These are phyloP conservation scores for Grosmannia serpens DNA, from an alignment of 2,329 filamentous ascomycete species.

Conservation along the genomic window DNA sequence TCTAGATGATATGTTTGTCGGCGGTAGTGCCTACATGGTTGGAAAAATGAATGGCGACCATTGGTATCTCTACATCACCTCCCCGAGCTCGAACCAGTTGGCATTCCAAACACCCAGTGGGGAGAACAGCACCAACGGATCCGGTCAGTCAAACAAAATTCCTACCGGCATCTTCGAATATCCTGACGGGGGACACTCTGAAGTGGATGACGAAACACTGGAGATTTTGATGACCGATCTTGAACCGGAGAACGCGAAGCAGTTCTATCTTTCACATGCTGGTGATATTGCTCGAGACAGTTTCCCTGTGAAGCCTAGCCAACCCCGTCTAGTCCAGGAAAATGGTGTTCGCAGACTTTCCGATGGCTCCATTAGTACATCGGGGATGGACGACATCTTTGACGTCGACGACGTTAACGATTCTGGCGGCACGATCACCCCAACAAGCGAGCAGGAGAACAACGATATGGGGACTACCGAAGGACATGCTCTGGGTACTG, in stretches of 20 bases:
- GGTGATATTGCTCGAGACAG: constrained; percentile 80
- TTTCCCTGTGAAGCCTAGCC: background rate
- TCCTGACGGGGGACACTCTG: constrained; percentile 28
- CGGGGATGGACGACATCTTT: constrained; percentile 44
- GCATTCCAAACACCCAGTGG: constrained; percentile 66
- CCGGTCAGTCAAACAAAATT: constrained; percentile 42
- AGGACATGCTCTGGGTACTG: constrained; percentile 83
- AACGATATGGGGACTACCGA: constrained; percentile 65
- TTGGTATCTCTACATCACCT: constrained; percentile 96
- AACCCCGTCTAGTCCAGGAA: constrained; percentile 34
- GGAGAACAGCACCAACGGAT: constrained; percentile 17
- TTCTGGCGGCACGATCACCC: constrained; percentile 41
- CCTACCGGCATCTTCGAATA: constrained; percentile 32
- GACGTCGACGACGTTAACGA: constrained; percentile 71
- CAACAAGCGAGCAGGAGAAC: constrained; percentile 45
- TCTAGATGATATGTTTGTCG: constrained; percentile 81
- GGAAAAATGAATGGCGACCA: constrained; percentile 99
- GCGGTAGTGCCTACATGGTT: constrained; percentile 97
- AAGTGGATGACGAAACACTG: constrained; percentile 60
- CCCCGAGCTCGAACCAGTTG: constrained; percentile 67
- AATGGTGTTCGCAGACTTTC: constrained; percentile 48
- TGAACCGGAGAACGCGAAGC: constrained; percentile 55
- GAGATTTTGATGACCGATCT: constrained; percentile 65
- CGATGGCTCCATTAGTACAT: constrained; percentile 32
- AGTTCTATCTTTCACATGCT: constrained; percentile 61